Evolutionary conservation across 2,329 filamentous ascomycete species (phyloP).

Genomic region (Exophiala dermatitidis): DNA sequence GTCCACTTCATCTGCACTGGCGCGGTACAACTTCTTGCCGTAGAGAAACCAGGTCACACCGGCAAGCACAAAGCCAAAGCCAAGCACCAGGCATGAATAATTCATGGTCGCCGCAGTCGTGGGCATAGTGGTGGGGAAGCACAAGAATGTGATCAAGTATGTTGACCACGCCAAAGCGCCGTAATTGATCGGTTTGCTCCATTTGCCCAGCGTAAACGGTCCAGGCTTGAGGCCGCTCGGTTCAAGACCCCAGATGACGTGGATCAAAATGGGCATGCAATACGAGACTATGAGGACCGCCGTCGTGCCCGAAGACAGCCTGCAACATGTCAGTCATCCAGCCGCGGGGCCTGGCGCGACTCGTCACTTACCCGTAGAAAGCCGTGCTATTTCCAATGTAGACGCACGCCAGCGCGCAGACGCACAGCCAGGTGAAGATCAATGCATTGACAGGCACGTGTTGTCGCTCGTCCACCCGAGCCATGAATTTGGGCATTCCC

Average conservation of each 20-base stretch:
- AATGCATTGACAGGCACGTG: constrained; percentile 41
- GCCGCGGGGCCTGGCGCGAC: no score
- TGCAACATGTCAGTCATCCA: no score
- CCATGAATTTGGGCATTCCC: constrained; percentile 39
- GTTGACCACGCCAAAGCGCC: constrained; percentile 47
- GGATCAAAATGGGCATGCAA: no score
- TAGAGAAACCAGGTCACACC: no score
- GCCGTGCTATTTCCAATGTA: constrained; percentile 35
- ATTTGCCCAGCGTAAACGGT: constrained; percentile 27
- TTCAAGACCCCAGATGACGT: no score
- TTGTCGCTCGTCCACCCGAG: constrained; percentile 34
- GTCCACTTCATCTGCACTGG: no score
- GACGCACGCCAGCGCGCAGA: constrained; percentile 51
- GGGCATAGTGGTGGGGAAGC: constrained; percentile 46
- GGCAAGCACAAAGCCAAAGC: no score
- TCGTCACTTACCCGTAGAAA: no score
- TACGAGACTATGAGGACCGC: no score
- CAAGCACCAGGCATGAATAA: not conserved
- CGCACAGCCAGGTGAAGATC: constrained; percentile 41
- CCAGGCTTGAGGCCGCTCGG: constrained; percentile 41
- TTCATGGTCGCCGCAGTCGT: constrained; percentile 51
- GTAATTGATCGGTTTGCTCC: constrained; percentile 37
- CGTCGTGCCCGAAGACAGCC: no score
- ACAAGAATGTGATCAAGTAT: constrained; percentile 50
- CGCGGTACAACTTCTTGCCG: no score